Evolutionary conservation across 2,329 filamentous ascomycete species (phyloP).

Genomic region (Cladosporium sphaerospermum): DNA sequence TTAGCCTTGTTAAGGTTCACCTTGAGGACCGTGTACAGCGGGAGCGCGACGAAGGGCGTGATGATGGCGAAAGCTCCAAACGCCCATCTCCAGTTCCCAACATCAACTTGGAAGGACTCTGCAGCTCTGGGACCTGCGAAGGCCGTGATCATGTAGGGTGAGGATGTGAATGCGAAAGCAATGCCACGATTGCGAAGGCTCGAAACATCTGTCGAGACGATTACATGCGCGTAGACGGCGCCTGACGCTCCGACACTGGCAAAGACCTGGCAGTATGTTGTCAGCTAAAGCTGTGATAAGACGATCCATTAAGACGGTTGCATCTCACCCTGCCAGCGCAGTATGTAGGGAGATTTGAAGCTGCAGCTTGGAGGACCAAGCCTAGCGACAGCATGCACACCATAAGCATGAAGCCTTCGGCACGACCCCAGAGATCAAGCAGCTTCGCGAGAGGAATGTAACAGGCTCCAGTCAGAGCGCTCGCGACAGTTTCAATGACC

Average conservation of each 20-base stretch:
- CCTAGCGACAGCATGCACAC: conserved; percentile 47
- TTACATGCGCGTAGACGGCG: conserved; percentile 54
- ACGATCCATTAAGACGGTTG: conserved; percentile 30
- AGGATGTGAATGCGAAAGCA: conserved; percentile 55
- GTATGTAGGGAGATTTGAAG: conserved; percentile 54
- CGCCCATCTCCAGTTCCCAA: conserved; percentile 61
- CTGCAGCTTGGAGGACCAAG: conserved; percentile 61
- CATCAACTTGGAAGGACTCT: conserved; percentile 24
- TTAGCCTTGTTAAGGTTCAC: conserved; percentile 57
- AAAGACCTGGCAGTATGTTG: neutral
- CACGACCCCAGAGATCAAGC: conserved; percentile 61
- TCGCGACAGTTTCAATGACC: conserved; percentile 49
- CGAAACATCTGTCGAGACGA: conserved; percentile 64
- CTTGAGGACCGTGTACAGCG: conserved; percentile 54
- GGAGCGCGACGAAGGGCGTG: conserved; percentile 54
- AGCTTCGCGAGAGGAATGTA: conserved; percentile 59
- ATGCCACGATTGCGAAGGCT: conserved; percentile 59
- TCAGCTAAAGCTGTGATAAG: conserved; percentile 37
- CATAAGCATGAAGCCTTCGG: conserved; percentile 56
- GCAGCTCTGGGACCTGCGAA: conserved; percentile 19
- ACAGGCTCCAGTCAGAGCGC: conserved; percentile 44
- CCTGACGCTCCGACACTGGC: conserved; percentile 37
- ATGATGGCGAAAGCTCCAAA: conserved; percentile 63
- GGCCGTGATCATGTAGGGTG: conserved; percentile 46
- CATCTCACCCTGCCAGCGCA: conserved; percentile 60